Percentiles rank a stretch among this genome's conserved stretches.
These are phyloP conservation scores for Termitomyces sp. DNA, from an alignment of 768 basidiomycete species.

Conservation along the genomic window DNA sequence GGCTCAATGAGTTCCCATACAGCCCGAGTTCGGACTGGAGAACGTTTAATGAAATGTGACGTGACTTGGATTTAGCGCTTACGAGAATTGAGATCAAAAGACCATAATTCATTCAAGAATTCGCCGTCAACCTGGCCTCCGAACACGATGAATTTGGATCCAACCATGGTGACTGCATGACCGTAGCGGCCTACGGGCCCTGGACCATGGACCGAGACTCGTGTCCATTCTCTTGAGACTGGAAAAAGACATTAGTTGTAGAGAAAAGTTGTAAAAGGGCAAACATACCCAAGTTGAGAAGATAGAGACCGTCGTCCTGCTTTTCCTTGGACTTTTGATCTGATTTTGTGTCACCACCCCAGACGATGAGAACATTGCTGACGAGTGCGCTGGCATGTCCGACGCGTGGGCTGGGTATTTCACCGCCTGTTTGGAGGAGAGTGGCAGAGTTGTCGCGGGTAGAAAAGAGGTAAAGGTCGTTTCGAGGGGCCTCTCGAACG, in stretches of 20 bases:
- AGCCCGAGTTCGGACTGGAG: constrained; percentile 74
- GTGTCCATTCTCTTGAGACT: constrained; percentile 97
- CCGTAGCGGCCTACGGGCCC: constrained; percentile 91
- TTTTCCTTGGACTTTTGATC: constrained; percentile 65
- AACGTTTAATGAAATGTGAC: constrained; percentile 5
- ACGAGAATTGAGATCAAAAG: constrained; percentile 94
- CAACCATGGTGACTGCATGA: constrained; percentile 90
- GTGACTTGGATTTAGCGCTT: constrained; percentile 27
- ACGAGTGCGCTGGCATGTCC: constrained; percentile 96
- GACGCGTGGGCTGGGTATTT: constrained; percentile 86
- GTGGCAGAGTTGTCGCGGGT: constrained; percentile 76
- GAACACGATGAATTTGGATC: constrained; percentile 90
- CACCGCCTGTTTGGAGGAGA: constrained; percentile 84
- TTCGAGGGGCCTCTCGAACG: constrained; percentile 83
- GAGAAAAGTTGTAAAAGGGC: not conserved
- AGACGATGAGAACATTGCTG: constrained; percentile 92
- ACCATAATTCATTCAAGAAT: constrained; percentile 94
- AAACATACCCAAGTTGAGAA: constrained; percentile 85
- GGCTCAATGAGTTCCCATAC: constrained; percentile 82
- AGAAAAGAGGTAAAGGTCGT: constrained; percentile 92
- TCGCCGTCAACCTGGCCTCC: constrained; percentile 95
- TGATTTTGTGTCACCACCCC: constrained; percentile 97
- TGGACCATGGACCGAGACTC: constrained; percentile 71
- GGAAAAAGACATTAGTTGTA: not conserved
- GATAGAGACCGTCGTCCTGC: constrained; percentile 91